Evolutionary conservation across 768 basidiomycete species (phyloP), one percentile per base, ranked within the genome.

Genomic region (Pilatotrama ljubarskyi): DNA sequence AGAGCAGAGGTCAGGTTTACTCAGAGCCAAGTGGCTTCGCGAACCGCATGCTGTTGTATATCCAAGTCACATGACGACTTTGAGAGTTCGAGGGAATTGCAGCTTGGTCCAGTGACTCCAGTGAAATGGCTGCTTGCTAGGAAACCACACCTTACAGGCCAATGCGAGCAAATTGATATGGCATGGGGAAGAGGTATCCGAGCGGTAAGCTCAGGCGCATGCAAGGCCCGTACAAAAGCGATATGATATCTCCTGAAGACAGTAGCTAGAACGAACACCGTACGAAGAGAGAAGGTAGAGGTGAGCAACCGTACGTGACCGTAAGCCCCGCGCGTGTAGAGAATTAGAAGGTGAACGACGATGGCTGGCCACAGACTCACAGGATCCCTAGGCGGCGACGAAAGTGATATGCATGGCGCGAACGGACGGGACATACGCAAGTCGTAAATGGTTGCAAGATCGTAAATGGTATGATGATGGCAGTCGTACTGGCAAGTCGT

Each of bases 381-480:
- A 46, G 40, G 46, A 62, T 58, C 44, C 58, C 36, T 22, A 54
- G 18, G 53, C 40, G 55, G 49, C 50, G 59, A 32, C 29, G 29
- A 37, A 44, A 38, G 58, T 55, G 54, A 58, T 32, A 40, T 51
- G 37, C 41, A 46, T 43, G 51, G 51, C 50, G 55, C 41, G 58
- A 58, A 59, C 43, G 59, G 57, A 61, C 56, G 59, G 46, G 61
- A 64, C 79, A 81, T 85, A 83, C 77, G 77, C 77, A 77, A 73
- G 79, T 85, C 84, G 79, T 87, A 80, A 84, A 78, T 78, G 75
- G 79, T 80, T 71, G 81, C 81, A 86, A 76, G 76, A 78, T 80
- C 81, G 83, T 88, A 87, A 85, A 88, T 85, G 83, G 77, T 78
- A 77, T 80, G 75, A 81, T 57, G 47, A 81, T 57, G 47, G 56